Base-by-base conservation (phyloP, 331 rosid species). In the Saraca asoca region DNA sequence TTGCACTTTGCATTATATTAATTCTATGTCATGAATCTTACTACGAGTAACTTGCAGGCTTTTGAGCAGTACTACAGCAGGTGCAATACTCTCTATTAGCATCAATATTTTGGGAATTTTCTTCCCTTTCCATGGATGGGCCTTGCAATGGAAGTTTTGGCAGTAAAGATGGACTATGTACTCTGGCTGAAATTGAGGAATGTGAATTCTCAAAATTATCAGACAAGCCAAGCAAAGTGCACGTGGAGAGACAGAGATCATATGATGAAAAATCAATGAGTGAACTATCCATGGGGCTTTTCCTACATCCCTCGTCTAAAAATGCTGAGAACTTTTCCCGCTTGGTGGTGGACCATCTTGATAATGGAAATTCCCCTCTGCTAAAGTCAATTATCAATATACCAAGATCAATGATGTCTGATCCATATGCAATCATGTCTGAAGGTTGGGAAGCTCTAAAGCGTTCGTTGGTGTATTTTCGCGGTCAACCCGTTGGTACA, bases 401-500 rank as follows among this genome's bases (percentile, higher is more conserved):
- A 33, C 95, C 95, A 52, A 80, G 79, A 78, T 88, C 91, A 51
- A 62, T 37, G 6, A 9, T 53, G 51, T 74, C 50, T 44, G 93
- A 91, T 49, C 68, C 87, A 9, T 86, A 85, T 80, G 82, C 87
- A 12, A 73, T 86, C 76, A 17, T 80, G 50, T 72, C 78, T 0
- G 91, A 91, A 74, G 93, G 82, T 53, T 91, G 95, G 91, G 91
- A 79, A 11, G 82, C 87, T 64, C 58, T 88, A 54, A 80, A 92
- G 83, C 84, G 87, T 42, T 83, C 95, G 37, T 80, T 88, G 82
- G 97, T 83, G 5, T 53, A 80, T 73, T 85, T 90, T 68, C 87
- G 95, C 2, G 95, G 91, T 16, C 72, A 74, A 65, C 93, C 96
- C 5, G 96, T 87, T 53, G 96, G 96, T 61, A 90, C 96, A 31